These are phyloP conservation scores for Colletotrichum limetticola DNA, from an alignment of 2,329 filamentous ascomycete genomes.

Conservation along the genomic window DNA sequence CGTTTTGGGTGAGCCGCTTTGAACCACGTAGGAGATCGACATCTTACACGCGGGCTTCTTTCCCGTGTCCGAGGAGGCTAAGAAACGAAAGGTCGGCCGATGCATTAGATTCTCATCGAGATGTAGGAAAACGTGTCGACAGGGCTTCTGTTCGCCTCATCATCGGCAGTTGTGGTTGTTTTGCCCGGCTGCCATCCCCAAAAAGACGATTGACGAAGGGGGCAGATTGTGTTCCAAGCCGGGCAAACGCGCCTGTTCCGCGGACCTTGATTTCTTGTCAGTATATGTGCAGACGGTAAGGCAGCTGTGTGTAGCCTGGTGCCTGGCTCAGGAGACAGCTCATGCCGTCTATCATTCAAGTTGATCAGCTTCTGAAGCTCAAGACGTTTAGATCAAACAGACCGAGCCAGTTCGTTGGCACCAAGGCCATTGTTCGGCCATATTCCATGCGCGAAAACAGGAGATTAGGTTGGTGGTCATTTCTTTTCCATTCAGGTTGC, in stretches of 20 bases:
- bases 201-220: neutral
- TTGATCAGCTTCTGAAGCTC: neutral
- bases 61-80: conserved; percentile 1
- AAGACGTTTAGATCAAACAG: neutral
- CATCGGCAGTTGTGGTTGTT: conserved; percentile 1
- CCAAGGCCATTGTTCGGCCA: neutral
- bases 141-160: conserved; percentile 1
- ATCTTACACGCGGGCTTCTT: conserved; percentile 8
- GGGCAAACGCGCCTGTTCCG: neutral
- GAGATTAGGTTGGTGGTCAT: neutral
- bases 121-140: conserved; percentile 9
- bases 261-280: neutral
- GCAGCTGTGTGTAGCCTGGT: neutral
- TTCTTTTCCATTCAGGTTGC: conserved; percentile 10
- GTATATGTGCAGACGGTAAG: neutral
- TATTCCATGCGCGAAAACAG: neutral
- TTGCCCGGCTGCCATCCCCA: neutral
- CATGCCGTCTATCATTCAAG: neutral
- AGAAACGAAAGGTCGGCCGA: conserved; percentile 2
- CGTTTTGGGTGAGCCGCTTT: neutral
- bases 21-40: neutral
- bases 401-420: neutral
- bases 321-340: neutral
- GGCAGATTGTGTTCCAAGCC: neutral
- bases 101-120: neutral